phyloP scores from a whole-genome alignment of 2,329 filamentous ascomycete species.

The Verticillium nonalfalfae region DNA sequence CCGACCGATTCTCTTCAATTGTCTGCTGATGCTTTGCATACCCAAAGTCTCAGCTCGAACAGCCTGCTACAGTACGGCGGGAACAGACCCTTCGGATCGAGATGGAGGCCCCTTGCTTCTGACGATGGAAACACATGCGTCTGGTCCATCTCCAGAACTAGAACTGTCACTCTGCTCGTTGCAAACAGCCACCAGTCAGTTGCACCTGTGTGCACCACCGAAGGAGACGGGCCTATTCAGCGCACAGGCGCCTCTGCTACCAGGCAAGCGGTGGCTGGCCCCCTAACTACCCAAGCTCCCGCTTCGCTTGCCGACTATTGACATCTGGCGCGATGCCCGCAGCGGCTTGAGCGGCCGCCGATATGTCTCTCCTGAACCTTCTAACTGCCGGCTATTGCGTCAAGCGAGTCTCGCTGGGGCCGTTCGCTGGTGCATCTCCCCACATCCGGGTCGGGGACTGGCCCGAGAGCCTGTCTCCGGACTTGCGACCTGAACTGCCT shows the following conservation, averaged over 20 bases:
- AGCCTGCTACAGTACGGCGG: neutral
- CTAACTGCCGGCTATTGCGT: neutral
- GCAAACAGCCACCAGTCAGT: neutral
- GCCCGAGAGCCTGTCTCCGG: neutral
- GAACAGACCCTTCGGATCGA: neutral
- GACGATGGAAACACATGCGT: neutral
- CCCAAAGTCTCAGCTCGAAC: neutral
- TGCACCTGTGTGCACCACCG: neutral
- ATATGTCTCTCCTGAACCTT: neutral
- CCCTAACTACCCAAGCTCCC: neutral
- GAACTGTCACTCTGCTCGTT: neutral
- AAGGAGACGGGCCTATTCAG: neutral
- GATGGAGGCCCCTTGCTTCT: neutral
- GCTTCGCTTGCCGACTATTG: neutral
- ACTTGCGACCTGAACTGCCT: neutral
- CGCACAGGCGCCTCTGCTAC: neutral
- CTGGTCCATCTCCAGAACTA: neutral
- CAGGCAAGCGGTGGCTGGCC: neutral
- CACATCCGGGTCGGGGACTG: neutral
- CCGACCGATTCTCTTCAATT: neutral
- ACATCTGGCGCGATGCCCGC: neutral
- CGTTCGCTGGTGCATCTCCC: neutral
- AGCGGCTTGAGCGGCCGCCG: neutral
- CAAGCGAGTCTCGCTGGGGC: neutral
- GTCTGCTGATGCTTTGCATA: neutral